Base-by-base conservation (phyloP, 805 yeast genomes). In the Torulaspora indica region DNA sequence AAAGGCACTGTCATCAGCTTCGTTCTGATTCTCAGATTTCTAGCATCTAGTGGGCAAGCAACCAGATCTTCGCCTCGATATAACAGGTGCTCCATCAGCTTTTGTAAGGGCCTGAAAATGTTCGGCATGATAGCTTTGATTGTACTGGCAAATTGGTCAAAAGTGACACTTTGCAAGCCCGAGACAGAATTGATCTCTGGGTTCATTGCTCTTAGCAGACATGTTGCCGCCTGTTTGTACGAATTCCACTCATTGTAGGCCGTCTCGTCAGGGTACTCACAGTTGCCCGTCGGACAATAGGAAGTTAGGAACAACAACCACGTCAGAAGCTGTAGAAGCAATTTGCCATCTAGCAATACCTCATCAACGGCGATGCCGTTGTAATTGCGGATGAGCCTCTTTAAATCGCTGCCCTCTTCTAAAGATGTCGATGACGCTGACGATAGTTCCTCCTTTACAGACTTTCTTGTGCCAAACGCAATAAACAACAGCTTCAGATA, bases 151-250 rank as follows among this genome's bases (percentile, higher is more conserved):
- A 79, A 70, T 14, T 71, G 70, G 0, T 51, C 29, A 42, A 48
- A 72, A 1, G 50, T 40, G 2, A 74, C 58, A 1, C 7, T 24
- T 20, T 40, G 41, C 3, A 43, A 42, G 10, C 52, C 38, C 15
- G 63, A 28, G 29, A 61, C 64, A 1, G 51, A 34, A 0, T 46
- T 34, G 27, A 77, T 64, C 2, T 58, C 52, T 1, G 70, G 47
- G 43, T 75, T 70, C 59, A 84, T 71, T n/a, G 78, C 69, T 42
- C 77, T 61, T 13, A 81, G 45, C 15, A 84, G 54, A 17, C 67
- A 57, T 27, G 70, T 36, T 0, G 87, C 80, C 25, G 65, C 55
- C 0, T 48, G 39, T 48, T 73, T 72, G 60, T 73, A 81, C 2
- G 58, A 54, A 0, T 57, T 45, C 77, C 81, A 76, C 4, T 66